A percentile compares a stretch with the other conserved stretches of the same genome.
These are phyloP conservation scores for Pichia exigua DNA, from an alignment of 805 yeast species.

Conservation along the genomic window DNA sequence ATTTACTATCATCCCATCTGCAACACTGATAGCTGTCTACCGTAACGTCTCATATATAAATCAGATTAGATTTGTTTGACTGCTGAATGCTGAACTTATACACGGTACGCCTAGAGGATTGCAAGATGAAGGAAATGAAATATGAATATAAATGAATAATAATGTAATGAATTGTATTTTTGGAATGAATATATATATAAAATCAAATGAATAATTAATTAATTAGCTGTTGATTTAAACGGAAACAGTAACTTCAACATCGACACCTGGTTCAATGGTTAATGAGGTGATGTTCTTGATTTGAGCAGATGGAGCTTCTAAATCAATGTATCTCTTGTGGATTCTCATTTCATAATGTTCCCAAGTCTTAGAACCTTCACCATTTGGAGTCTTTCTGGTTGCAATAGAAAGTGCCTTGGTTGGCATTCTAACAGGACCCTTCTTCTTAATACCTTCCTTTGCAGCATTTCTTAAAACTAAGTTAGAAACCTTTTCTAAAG, in stretches of 20 bases:
- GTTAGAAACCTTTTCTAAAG: conserved; percentile 91
- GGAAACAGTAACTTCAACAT: conserved; percentile 90
- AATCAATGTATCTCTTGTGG: conserved; percentile 99
- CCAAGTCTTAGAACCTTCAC: conserved; percentile 99
- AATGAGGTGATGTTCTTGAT: conserved; percentile 96
- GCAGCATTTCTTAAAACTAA: conserved; percentile 85
- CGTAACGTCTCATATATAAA: conserved; percentile 43
- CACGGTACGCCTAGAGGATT: conserved; percentile 59
- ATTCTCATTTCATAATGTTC: conserved; percentile 99
- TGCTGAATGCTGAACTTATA: conserved; percentile 20
- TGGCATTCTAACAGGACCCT: conserved; percentile 99
- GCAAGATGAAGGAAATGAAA: not conserved
- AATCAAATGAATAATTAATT: not conserved
- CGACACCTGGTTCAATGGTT: conserved; percentile 99
- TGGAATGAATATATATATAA: not conserved
- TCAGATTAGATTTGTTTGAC: conserved; percentile 9
- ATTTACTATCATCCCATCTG: not conserved
- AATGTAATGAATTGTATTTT: conserved; percentile 35
- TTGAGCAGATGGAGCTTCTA: conserved; percentile 89
- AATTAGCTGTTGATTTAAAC: conserved; percentile 42
- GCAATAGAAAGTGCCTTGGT: conserved; percentile 96
- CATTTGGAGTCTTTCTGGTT: conserved; percentile 99
- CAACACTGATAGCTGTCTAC: conserved; percentile 49
- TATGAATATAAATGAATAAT: not conserved
- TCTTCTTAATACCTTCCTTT: conserved; percentile 75